These are phyloP conservation scores for Neurospora cerealis DNA, from an alignment of 495 filamentous ascomycete genomes.

Conservation along the genomic window DNA sequence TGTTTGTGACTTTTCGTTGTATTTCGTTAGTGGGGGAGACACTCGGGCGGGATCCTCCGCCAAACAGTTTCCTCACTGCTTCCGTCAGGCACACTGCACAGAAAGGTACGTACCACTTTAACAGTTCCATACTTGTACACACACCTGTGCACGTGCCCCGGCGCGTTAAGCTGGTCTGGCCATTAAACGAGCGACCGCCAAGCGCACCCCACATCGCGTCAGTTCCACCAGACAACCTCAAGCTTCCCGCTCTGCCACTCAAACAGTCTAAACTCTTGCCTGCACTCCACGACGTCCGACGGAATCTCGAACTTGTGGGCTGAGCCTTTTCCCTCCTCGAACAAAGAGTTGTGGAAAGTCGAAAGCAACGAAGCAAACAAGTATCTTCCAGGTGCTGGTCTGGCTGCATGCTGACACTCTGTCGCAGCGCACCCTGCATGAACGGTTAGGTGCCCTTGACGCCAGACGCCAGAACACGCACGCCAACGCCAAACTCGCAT, in stretches of 20 bases:
- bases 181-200: neutral
- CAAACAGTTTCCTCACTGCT: neutral
- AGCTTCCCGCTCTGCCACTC: neutral
- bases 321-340: neutral
- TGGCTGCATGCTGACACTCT: neutral
- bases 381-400: neutral
- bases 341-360: neutral
- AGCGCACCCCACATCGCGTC: neutral
- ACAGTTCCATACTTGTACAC: neutral
- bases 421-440: neutral
- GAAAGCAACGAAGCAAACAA: neutral
- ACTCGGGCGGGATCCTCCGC: neutral
- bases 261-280: neutral
- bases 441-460: neutral
- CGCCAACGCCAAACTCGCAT: neutral
- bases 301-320: neutral
- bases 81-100: neutral
- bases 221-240: neutral
- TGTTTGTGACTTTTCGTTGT: conserved; percentile 4
- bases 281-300: neutral
- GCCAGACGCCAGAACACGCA: neutral
- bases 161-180: neutral
- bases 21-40: neutral
- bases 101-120: neutral
- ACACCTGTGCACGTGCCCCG: neutral